Percentiles rank a stretch among this genome's conserved stretches.
Conservation (phyloP, 2,329 filamentous ascomycete species). For the Aspergillus nomiae region DNA sequence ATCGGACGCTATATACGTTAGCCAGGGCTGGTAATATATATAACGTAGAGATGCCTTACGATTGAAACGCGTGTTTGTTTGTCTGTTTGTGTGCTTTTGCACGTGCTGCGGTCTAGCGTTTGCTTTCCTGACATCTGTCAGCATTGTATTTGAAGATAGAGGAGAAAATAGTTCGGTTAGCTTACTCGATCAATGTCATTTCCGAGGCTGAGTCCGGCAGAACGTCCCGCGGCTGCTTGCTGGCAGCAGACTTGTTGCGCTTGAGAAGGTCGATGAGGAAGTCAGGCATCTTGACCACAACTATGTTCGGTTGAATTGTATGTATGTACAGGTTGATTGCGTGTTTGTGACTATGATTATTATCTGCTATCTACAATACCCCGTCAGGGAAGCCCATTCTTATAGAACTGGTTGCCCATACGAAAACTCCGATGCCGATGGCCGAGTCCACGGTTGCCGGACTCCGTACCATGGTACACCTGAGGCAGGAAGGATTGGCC, state of each 20-base stretch:
- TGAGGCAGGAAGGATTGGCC: neutral
- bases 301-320: neutral
- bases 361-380: conserved; percentile 1
- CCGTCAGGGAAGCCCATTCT: neutral
- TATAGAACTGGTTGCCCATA: neutral
- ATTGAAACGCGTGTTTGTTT: conserved; percentile 4
- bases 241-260: neutral
- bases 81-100: neutral
- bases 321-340: neutral
- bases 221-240: neutral
- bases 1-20: conserved; percentile 10
- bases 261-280: conserved; percentile 4
- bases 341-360: neutral
- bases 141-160: neutral
- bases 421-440: neutral
- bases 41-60: neutral
- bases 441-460: neutral
- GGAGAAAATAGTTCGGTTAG: neutral
- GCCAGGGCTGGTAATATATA: neutral
- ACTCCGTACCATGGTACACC: neutral
- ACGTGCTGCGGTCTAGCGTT: neutral
- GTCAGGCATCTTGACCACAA: neutral
- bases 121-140: neutral
- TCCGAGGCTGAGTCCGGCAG: conserved; percentile 6
- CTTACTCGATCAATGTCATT: conserved; percentile 12